These are phyloP conservation scores for Ceratobasidium sp. DNA, from an alignment of 1,284 basidiomycete species.

Conservation along the genomic window DNA sequence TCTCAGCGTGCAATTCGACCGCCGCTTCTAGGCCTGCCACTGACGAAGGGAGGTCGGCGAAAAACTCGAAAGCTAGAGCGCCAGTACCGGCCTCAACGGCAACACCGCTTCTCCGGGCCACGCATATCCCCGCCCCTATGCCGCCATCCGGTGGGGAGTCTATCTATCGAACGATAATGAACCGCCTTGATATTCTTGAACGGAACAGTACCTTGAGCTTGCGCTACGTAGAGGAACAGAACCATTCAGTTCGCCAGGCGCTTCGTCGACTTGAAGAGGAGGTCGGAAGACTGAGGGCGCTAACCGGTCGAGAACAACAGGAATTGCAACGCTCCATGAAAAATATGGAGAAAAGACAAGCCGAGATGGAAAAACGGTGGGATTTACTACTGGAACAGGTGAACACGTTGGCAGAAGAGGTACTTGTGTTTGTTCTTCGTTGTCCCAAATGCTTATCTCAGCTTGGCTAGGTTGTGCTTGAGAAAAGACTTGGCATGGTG, in stretches of 20 bases:
- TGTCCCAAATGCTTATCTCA: conserved; percentile 4
- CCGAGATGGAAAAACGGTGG: conserved; percentile 72
- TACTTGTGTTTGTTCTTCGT: conserved; percentile 44
- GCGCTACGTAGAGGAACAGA: conserved; percentile 91
- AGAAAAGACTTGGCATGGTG: conserved; percentile 82
- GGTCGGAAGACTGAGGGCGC: conserved; percentile 74
- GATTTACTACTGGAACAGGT: conserved; percentile 68
- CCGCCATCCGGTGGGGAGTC: conserved; percentile 75
- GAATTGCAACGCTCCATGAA: conserved; percentile 67
- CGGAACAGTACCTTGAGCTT: conserved; percentile 86
- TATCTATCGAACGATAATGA: conserved; percentile 96
- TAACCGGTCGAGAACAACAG: conserved; percentile 71
- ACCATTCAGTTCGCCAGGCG: conserved; percentile 74
- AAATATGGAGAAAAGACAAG: conserved; percentile 74
- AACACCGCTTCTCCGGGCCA: background rate
- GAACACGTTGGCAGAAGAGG: conserved; percentile 77
- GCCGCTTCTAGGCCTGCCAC: background rate
- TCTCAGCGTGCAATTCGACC: background rate
- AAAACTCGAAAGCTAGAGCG: conserved; percentile 19
- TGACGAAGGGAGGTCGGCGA: conserved; percentile 33
- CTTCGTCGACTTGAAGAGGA: conserved; percentile 82
- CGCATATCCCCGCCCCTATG: background rate
- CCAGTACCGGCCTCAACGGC: conserved; percentile 42
- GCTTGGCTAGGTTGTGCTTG: conserved; percentile 67
- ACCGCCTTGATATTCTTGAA: conserved; percentile 85